These are phyloP conservation scores for Nannizzia gypsea DNA, from an alignment of 2,329 filamentous ascomycete species.

Conservation along the genomic window DNA sequence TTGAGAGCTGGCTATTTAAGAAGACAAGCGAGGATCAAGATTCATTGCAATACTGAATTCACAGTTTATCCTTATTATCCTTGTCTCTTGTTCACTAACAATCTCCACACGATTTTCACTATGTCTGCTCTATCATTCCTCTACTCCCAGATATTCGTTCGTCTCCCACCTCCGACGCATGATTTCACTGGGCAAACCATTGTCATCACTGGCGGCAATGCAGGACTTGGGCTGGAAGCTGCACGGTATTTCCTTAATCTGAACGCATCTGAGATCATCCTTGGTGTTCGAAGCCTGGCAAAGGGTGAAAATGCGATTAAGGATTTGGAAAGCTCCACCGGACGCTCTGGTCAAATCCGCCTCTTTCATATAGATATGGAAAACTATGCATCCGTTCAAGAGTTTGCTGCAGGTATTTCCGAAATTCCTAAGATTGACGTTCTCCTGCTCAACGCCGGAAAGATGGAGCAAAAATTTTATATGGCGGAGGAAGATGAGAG, in stretches of 20 bases:
- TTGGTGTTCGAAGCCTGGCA: slow-evolving; percentile 26
- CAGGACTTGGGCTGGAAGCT: slow-evolving; percentile 31
- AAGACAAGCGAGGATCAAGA: not conserved
- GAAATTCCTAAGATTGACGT: slow-evolving; percentile 23
- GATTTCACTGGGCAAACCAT: slow-evolving; percentile 12
- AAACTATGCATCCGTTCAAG: slow-evolving; percentile 20
- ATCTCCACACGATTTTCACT: not conserved
- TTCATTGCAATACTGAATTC: not conserved
- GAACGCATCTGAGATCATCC: slow-evolving; percentile 25
- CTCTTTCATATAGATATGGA: slow-evolving; percentile 24
- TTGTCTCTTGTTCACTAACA: not conserved
- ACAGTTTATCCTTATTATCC: not conserved
- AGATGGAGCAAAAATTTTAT: slow-evolving; percentile 19
- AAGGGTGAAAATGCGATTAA: slow-evolving; percentile 30
- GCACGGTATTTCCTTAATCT: slow-evolving; percentile 27
- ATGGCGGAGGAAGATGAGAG: slow-evolving; percentile 28
- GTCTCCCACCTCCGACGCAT: not conserved
- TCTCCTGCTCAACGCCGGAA: slow-evolving; percentile 30
- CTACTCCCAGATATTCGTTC: not conserved
- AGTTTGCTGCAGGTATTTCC: slow-evolving; percentile 21
- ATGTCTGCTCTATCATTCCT: not conserved
- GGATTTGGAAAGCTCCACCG: slow-evolving; percentile 22
- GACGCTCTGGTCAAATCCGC: slow-evolving; percentile 13
- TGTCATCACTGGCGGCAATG: slow-evolving; percentile 32
- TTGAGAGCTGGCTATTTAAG: not conserved